Base-by-base conservation (phyloP, 176 grass and related monocot species). In the Juncus effusus region DNA sequence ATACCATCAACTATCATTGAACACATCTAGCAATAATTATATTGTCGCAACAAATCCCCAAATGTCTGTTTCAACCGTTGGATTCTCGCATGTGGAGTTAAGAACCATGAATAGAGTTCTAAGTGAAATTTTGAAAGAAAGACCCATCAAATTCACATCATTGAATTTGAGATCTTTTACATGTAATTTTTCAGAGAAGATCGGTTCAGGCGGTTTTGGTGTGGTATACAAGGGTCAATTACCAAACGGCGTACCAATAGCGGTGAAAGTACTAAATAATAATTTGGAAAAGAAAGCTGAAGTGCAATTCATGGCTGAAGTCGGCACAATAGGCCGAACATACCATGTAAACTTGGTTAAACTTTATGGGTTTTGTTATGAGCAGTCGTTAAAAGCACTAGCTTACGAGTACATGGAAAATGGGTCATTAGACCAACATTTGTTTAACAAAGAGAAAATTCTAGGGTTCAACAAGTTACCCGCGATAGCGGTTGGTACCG, bases 291-390 rank as follows among this genome's bases (percentile, higher is more conserved):
- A 53, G 62, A 74, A 53, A 16, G 61, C 63, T 51, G 52, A 93
- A 70, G 89, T 87, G 51, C 75, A 41, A 57, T 93, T 88, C 78
- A 93, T 93, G 81, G 89, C 89, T 4, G 85, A 93, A 74, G 60
- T 93, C 10, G 85, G 85, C 11, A 93, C 89, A 4, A 76, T 85
- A 13, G 85, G 89, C 0, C 52, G 89, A 44, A 93, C 89, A 0
- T 82, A 93, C 71, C 89, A 88, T 62, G 71, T 87, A 2, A 75
- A 93, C 54, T 85, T 93, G 11, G 89, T 93, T 42, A 72, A 76
- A 13, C 85, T 93, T 37, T 93, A 93, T 39, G 62, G 62, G 1
- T 65, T 65, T 49, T 65, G 62, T 14, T 65, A 44, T 7, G 62
- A 49, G 3, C 40, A 65, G 47, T 65, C 62, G 2, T 44, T 42